Conservation (phyloP, 2,329 filamentous ascomycete species). For the Aspergillus fischeri region DNA sequence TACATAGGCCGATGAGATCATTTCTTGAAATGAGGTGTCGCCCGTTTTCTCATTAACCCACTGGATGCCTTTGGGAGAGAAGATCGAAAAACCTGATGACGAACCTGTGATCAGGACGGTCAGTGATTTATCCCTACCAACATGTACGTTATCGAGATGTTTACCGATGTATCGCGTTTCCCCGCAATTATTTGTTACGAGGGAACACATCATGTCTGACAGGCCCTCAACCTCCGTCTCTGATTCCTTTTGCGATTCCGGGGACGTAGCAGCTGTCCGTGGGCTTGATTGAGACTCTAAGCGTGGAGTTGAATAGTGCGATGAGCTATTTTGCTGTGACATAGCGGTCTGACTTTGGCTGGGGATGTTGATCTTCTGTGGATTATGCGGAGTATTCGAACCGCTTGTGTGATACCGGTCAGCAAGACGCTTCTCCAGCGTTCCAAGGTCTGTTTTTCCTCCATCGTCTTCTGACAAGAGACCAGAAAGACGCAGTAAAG, state of each 20-base stretch:
- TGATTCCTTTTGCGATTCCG: constrained; percentile 50
- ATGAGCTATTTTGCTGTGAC: constrained; percentile 31
- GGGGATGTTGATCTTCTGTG: constrained; percentile 25
- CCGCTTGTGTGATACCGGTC: constrained; percentile 43
- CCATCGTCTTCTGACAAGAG: constrained; percentile 81
- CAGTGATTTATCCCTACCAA: constrained; percentile 9
- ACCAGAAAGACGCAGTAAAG: constrained; percentile 78
- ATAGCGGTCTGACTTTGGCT: constrained; percentile 21
- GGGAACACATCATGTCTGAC: constrained; percentile 97
- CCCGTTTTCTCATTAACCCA: constrained; percentile 98
- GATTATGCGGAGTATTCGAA: constrained; percentile 34
- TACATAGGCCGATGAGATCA: constrained; percentile 87
- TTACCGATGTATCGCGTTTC: constrained; percentile 94
- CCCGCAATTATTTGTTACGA: constrained; percentile 90
- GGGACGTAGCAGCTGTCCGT: constrained; percentile 48
- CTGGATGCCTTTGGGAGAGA: constrained; percentile 94
- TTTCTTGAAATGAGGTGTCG: constrained; percentile 89
- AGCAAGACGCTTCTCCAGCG: constrained; percentile 71
- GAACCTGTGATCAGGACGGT: constrained; percentile 58
- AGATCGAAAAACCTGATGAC: constrained; percentile 97
- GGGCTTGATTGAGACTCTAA: constrained; percentile 48
- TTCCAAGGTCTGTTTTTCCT: constrained; percentile 80
- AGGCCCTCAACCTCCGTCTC: constrained; percentile 77
- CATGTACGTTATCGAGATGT: constrained; percentile 16
- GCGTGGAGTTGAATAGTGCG: constrained; percentile 44